Percentiles rank a stretch among this genome's conserved stretches.
Conservation (phyloP, 1,284 basidiomycete species). For the Ceratobasidium sp. region DNA sequence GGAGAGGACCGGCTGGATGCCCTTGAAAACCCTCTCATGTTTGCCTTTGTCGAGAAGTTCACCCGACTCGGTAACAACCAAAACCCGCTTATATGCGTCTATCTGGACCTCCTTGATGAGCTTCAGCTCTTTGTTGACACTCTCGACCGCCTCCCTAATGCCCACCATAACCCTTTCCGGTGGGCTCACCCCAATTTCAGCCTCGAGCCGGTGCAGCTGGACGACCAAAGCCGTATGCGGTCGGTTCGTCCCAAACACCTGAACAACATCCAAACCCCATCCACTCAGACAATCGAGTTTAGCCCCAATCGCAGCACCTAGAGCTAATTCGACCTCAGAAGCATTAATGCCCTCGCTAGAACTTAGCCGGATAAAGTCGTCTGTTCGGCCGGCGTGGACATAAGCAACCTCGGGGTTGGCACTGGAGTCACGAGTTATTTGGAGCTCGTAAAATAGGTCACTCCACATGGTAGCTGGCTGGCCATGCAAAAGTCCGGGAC, state of each 20-base stretch:
- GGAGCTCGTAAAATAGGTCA: conserved; percentile 6
- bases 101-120: background rate
- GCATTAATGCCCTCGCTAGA: background rate
- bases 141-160: background rate
- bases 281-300: background rate
- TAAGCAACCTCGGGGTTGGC: conserved; percentile 7
- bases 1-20: background rate
- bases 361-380: conserved; percentile 12
- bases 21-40: background rate
- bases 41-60: background rate
- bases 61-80: background rate
- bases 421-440: background rate
- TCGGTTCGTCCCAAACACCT: conserved; percentile 23
- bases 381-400: conserved; percentile 14
- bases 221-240: conserved; percentile 19
- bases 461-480: conserved; percentile 11
- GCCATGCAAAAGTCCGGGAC: background rate
- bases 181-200: background rate
- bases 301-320: background rate
- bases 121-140: conserved; percentile 1
- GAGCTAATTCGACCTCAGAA: background rate
- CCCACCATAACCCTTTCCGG: background rate
- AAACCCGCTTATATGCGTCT: conserved; percentile 9
- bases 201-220: background rate
- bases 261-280: conserved; percentile 5